These are phyloP conservation scores for Filobasidium wieringae DNA, from an alignment of 768 basidiomycete species.

Conservation along the genomic window DNA sequence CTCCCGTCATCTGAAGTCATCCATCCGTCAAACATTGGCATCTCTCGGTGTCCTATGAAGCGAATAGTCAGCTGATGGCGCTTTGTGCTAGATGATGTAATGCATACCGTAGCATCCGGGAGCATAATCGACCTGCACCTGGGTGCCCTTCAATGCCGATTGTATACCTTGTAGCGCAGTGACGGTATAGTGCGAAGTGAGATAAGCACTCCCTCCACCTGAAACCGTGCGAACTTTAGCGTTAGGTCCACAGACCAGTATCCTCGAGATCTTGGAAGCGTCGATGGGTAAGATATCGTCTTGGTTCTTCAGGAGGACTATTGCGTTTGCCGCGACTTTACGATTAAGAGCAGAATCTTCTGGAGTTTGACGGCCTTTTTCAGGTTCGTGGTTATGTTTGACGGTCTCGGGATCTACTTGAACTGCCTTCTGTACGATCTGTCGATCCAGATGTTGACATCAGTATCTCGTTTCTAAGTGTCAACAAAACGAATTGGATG, in stretches of 20 bases:
- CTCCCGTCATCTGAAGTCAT: constrained; percentile 47
- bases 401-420: not conserved
- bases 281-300: constrained; percentile 46
- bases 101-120: constrained; percentile 54
- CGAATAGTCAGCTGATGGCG: constrained; percentile 53
- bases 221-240: constrained; percentile 55
- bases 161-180: constrained; percentile 52
- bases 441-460: not conserved
- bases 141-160: constrained; percentile 42
- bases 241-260: constrained; percentile 60
- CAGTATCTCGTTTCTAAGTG: not conserved
- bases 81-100: constrained; percentile 49
- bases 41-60: constrained; percentile 55
- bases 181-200: constrained; percentile 55
- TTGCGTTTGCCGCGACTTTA: constrained; percentile 49
- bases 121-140: constrained; percentile 45
- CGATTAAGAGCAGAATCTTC: constrained; percentile 44
- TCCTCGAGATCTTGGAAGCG: constrained; percentile 40
- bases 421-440: not conserved
- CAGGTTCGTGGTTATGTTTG: not conserved
- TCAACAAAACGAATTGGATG: not conserved
- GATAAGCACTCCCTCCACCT: constrained; percentile 56
- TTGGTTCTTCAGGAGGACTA: constrained; percentile 56
- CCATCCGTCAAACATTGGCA: constrained; percentile 53
- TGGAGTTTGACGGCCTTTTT: not conserved